These are phyloP conservation scores for Phytophthora parvispora DNA, from an alignment of 352 stramenopile species.

Conservation along the genomic window DNA sequence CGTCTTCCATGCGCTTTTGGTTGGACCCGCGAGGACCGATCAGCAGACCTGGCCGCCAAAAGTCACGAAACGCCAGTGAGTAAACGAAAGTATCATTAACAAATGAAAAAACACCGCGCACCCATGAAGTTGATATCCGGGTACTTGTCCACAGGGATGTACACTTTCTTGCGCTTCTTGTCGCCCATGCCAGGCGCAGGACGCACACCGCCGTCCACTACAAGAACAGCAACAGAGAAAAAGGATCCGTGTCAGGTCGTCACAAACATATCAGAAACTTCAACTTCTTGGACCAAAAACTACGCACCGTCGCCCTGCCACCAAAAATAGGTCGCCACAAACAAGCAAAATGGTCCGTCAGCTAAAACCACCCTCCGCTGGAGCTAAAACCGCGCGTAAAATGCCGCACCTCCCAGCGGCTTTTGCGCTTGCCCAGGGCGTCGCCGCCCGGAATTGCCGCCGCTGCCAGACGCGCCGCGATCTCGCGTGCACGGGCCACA, in stretches of 20 bases:
- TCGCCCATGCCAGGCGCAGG: slow-evolving; percentile 47
- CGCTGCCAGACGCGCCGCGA: slow-evolving; percentile 82
- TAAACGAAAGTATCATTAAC: not conserved
- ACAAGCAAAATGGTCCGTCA: slow-evolving; percentile 5
- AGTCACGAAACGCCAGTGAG: not conserved
- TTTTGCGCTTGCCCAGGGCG: slow-evolving; percentile 86
- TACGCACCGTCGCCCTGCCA: slow-evolving; percentile 63
- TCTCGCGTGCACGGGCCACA: slow-evolving; percentile 84
- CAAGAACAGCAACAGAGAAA: slow-evolving; percentile 2
- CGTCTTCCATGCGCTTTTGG: slow-evolving; percentile 94
- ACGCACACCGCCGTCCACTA: slow-evolving; percentile 50
- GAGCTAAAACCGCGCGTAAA: slow-evolving; percentile 1
- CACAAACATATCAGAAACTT: slow-evolving; percentile 15
- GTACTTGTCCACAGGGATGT: slow-evolving; percentile 93
- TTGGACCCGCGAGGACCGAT: slow-evolving; percentile 93
- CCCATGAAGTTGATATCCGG: slow-evolving; percentile 96
- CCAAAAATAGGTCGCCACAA: slow-evolving; percentile 7
- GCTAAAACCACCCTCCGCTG: not conserved
- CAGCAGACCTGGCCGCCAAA: slow-evolving; percentile 52
- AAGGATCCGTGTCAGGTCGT: not conserved
- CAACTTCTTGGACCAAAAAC: slow-evolving; percentile 18
- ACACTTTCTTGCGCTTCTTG: slow-evolving; percentile 94
- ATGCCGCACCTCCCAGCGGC: slow-evolving; percentile 80
- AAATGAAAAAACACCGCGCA: not conserved
- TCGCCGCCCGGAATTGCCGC: slow-evolving; percentile 74